Evolutionary conservation across 1,139 yeast species (phyloP), one percentile per base, ranked within the genome.

Genomic region (Blastobotrys aristatus): DNA sequence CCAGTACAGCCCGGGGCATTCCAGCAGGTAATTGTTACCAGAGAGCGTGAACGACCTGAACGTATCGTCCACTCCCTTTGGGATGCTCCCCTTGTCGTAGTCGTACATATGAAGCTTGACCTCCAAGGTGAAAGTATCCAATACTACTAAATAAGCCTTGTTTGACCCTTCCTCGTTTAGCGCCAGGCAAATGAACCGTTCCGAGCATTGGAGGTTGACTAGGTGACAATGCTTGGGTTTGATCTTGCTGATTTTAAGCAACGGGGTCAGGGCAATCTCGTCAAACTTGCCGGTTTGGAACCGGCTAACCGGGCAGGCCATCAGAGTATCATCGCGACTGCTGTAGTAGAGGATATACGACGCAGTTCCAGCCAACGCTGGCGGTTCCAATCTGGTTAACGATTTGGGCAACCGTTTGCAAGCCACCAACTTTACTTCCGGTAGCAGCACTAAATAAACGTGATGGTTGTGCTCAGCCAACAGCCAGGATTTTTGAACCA

Each of bases 1-100:
- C 41, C 41, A 37, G n/a, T 37, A 37, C 31, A 37, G 10, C 4
- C 21, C 21, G 24, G 39, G 39, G 14, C 21, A 20, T 6, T 35
- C 17, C 3, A 20, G 4, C 24, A 17, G 24, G 24, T 20, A 35
- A 17, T 20, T 20, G 8, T 6, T 24, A 2, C 5, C 2, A 4
- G 39, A 11, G 3, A 4, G 11, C 24, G 39, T 35, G 24, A 35
- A 35, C 5, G 39, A 35, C 24, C 39, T 6, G 27, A 35, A 35
- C 22, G 26, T 35, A 20, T 35, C 39, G 20, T 35, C 39, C 5
- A 35, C 24, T 3, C 26, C 39, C 24, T 35, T 35, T 7, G 39
- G 39, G n/a, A 35, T 35, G 11, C 26, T 20, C 11, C 39, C 39
- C 20, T 35, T 35, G 11, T 21, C 11, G 8, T 35, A 35, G 20